phyloP scores from a whole-genome alignment of 1,284 basidiomycete species.

The Volvariella surrecta region DNA sequence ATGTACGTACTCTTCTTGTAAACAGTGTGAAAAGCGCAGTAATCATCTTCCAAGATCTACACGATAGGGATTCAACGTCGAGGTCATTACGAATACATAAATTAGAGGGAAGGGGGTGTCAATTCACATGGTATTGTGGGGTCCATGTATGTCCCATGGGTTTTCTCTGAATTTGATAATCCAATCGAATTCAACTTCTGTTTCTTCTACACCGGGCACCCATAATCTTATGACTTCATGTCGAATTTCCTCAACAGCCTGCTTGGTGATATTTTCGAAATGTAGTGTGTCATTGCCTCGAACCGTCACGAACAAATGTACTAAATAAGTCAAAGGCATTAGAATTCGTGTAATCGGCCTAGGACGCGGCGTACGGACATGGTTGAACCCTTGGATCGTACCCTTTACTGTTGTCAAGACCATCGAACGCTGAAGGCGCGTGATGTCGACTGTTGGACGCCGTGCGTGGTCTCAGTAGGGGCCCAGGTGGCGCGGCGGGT shows the following conservation, averaged over 20 bases:
- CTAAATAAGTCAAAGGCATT: conserved; percentile 21
- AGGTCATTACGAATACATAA: conserved; percentile 5
- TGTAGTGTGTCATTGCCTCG: conserved; percentile 37
- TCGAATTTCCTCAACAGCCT: conserved; percentile 33
- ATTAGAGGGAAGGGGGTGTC: neutral
- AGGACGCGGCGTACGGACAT: no score
- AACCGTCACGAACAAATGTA: conserved; percentile 51
- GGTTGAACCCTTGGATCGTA: no score
- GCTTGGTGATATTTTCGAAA: conserved; percentile 33
- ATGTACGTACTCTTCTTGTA: conserved; percentile 25
- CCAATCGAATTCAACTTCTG: conserved; percentile 27
- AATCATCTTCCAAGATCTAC: conserved; percentile 27
- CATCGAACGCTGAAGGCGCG: no score
- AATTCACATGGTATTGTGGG: conserved; percentile 26
- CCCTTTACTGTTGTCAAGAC: no score
- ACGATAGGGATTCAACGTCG: conserved; percentile 6
- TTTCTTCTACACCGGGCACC: conserved; percentile 32
- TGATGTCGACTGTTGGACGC: no score
- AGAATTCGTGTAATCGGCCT: no score
- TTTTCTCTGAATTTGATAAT: conserved; percentile 34
- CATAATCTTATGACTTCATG: conserved; percentile 31
- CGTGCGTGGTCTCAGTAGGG: neutral
- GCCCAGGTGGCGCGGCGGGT: conserved; percentile 9
- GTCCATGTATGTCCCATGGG: conserved; percentile 36
- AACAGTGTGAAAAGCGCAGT: conserved; percentile 27